These are phyloP conservation scores for Hemerocallis citrina DNA, from an alignment of 106 monocot species.

Conservation along the genomic window DNA sequence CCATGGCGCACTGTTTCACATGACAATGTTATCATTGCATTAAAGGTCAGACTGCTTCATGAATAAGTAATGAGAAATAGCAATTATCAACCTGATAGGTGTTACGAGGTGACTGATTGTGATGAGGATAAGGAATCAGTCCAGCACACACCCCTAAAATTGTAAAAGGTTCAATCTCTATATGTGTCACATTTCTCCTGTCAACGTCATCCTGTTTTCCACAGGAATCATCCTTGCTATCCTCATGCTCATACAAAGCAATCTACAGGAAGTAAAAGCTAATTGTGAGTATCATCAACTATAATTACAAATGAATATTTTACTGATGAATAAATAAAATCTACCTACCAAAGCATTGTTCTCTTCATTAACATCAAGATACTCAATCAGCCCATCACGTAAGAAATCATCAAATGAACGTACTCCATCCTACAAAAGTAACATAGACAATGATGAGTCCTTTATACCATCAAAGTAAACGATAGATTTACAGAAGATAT, in stretches of 20 bases:
- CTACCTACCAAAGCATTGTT: slow-evolving; percentile 88
- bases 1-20: slow-evolving; percentile 90
- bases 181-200: slow-evolving; percentile 64
- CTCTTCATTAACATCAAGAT: slow-evolving; percentile 99
- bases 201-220: slow-evolving; percentile 21
- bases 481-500: slow-evolving; percentile 1
- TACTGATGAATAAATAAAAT: not conserved
- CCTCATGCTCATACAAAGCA: slow-evolving; percentile 66
- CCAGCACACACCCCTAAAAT: slow-evolving; percentile 92
- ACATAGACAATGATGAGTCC: not conserved
- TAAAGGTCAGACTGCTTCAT: not conserved
- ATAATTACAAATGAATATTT: not conserved
- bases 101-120: slow-evolving; percentile 97
- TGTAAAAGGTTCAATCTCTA: slow-evolving; percentile 96
- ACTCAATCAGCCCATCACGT: slow-evolving; percentile 84
- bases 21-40: slow-evolving; percentile 1
- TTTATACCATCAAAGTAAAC: not conserved
- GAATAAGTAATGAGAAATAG: not conserved
- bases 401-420: slow-evolving; percentile 83
- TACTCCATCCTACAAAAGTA: slow-evolving; percentile 62
- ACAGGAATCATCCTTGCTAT: slow-evolving; percentile 15
- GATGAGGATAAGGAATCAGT: slow-evolving; percentile 96
- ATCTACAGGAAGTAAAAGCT: slow-evolving; percentile 35
- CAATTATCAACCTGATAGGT: slow-evolving; percentile 75
- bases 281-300: not conserved